These are phyloP conservation scores for Hirsutella minnesotensis DNA, from an alignment of 2,329 filamentous ascomycete species.

Conservation along the genomic window DNA sequence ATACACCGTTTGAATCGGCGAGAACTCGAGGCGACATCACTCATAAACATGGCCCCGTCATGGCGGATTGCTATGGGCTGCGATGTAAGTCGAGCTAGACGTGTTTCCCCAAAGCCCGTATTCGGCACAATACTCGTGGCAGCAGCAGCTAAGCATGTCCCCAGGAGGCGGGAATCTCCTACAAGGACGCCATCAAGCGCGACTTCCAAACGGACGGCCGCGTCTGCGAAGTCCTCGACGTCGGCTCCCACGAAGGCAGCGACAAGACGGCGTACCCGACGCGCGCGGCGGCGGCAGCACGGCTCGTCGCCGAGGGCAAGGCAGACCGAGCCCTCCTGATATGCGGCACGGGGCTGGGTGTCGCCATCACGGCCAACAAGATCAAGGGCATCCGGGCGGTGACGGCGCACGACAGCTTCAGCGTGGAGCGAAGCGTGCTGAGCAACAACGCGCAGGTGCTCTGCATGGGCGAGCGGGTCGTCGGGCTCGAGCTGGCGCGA, in stretches of 20 bases:
- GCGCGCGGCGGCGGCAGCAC: constrained; percentile 61
- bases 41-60: constrained; percentile 26
- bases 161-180: constrained; percentile 60
- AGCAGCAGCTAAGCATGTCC: neutral
- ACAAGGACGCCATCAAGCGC: constrained; percentile 68
- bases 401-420: constrained; percentile 79
- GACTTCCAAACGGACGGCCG: constrained; percentile 57
- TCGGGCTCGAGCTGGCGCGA: constrained; percentile 70
- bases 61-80: constrained; percentile 43
- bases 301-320: constrained; percentile 47
- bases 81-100: constrained; percentile 29
- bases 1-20: too few relatives aligned
- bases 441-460: constrained; percentile 82
- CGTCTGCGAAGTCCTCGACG: constrained; percentile 59
- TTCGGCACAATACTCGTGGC: too few relatives aligned
- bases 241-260: constrained; percentile 51
- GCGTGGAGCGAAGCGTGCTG: constrained; percentile 66
- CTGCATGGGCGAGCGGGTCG: constrained; percentile 75
- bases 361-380: constrained; percentile 85
- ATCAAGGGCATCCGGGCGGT: constrained; percentile 76
- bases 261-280: constrained; percentile 79
- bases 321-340: constrained; percentile 71
- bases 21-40: too few relatives aligned
- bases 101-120: too few relatives aligned
- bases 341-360: constrained; percentile 77